phyloP scores from a whole-genome alignment of 176 grass and related monocot genomes.

The Puccinellia tenuiflora region DNA sequence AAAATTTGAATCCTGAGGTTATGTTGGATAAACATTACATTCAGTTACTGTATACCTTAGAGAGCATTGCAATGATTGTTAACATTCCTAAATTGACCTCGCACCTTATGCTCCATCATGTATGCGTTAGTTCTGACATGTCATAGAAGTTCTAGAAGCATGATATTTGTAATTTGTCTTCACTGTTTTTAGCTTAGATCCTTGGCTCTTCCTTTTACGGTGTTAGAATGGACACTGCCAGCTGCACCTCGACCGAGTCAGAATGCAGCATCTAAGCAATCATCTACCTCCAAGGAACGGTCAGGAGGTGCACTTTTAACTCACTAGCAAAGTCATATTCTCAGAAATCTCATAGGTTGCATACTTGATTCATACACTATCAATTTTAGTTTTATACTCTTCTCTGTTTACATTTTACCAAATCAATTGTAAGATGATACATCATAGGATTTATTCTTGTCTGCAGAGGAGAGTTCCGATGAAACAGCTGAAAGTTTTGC shows the following conservation, averaged over 20 bases:
- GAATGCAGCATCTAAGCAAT: conserved; percentile 61
- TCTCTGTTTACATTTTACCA: neutral
- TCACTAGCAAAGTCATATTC: conserved; percentile 14
- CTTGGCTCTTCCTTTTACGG: conserved; percentile 99
- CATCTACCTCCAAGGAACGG: conserved; percentile 51
- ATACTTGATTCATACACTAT: neutral
- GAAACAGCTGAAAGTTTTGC: conserved; percentile 96
- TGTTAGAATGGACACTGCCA: conserved; percentile 95
- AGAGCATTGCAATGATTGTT: neutral
- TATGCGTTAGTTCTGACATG: conserved; percentile 10
- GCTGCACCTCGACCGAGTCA: conserved; percentile 66
- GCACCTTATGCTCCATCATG: neutral
- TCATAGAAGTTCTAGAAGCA: neutral
- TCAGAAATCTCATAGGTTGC: neutral
- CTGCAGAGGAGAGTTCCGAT: conserved; percentile 71
- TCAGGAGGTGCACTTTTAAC: conserved; percentile 39
- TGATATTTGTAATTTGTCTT: conserved; percentile 31
- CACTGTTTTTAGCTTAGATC: conserved; percentile 89
- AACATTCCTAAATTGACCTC: neutral
- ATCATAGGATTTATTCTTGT: conserved; percentile 32
- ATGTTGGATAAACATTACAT: neutral
- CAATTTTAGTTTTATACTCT: neutral
- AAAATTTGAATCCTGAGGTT: conserved; percentile 1
- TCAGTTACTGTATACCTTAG: conserved; percentile 3
- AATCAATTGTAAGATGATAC: conserved; percentile 9